Base-by-base conservation (phyloP, 2,329 filamentous ascomycete species). In the Xylaria sp. region DNA sequence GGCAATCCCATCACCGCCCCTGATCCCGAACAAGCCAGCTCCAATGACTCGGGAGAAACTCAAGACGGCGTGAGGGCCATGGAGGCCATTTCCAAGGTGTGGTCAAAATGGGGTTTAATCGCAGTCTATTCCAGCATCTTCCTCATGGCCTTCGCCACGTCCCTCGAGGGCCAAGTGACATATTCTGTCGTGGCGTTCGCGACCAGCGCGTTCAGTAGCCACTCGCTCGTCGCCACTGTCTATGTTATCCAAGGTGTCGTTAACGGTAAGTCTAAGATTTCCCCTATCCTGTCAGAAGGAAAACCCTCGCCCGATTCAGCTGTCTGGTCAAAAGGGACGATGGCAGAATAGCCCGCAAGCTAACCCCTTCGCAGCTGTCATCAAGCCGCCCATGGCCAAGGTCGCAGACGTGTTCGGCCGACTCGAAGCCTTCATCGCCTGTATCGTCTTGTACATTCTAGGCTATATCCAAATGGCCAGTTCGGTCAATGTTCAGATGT, bases 91-190 rank as follows among this genome's bases (percentile, higher is more conserved):
- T 73, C 60, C 17, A 67, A 69, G 65, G 62, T 68, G 7, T 76
- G 73, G 73, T 68, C 73, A 19, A 72, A 68, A 64, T 70, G 68
- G 69, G 71, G 70, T 1, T 44, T 75, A 38, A 63, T 69, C 40
- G 58, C 74, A 15, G 74, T 72, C 4, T 75, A 75, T 52, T 44
- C 72, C 17, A 46, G 79, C 60, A 76, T 81, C 58, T 74, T 87
- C 63, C 78, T 88, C 58, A 85, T 90, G 78, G 85, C 87, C 19
- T 88, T 86, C 68, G 83, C 84, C 49, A 89, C 86, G 5, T 90
- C 87, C n/a, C 79, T 90, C 17, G 87, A 90, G 72, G 81, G 82
- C 15, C 87, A 90, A 70, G 86, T 85, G 8, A 87, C 87, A 1
- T 81, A 80, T 54, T 83, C 85, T 8, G 75, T 90, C 54, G 80